Conservation (phyloP, 2,329 filamentous ascomycete genomes). For the Claviceps spartinae region DNA sequence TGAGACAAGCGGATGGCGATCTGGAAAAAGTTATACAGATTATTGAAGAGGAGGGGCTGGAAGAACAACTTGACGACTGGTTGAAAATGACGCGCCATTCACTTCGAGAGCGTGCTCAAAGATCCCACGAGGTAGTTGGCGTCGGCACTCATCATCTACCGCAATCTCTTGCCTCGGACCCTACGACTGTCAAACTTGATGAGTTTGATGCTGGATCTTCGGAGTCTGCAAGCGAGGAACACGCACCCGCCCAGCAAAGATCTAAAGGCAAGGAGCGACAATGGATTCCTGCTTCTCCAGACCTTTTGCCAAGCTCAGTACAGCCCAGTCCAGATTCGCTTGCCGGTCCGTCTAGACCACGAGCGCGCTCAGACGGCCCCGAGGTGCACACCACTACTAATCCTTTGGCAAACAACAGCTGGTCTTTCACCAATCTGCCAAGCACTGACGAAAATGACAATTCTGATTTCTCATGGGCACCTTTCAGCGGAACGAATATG, state of each 20-base stretch:
- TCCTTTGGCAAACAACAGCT: constrained; percentile 45
- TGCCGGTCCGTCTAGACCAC: constrained; percentile 25
- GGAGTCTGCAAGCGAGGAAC: background rate
- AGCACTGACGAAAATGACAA: constrained; percentile 9
- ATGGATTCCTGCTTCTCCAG: constrained; percentile 4
- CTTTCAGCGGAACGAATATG: background rate
- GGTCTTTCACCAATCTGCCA: constrained; percentile 38
- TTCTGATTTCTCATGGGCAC: background rate
- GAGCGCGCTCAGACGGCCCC: constrained; percentile 45
- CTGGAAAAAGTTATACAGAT: constrained; percentile 44
- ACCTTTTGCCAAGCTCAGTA: constrained; percentile 5
- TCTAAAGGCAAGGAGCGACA: constrained; percentile 17
- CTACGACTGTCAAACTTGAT: background rate
- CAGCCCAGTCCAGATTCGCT: constrained; percentile 5
- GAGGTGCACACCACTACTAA: constrained; percentile 29
- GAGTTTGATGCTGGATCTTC: background rate
- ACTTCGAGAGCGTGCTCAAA: constrained; percentile 13
- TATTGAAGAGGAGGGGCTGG: constrained; percentile 45
- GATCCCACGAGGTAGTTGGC: background rate
- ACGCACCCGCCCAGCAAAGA: background rate
- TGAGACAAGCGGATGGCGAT: constrained; percentile 46
- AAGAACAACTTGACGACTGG: constrained; percentile 46
- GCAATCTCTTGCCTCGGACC: background rate
- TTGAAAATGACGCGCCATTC: constrained; percentile 35
- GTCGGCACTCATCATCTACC: background rate